A percentile compares a stretch with the other conserved stretches of the same genome.
Evolutionary conservation across 106 monocot species (phyloP).

Genomic region (Dioscorea zingiberensis): DNA sequence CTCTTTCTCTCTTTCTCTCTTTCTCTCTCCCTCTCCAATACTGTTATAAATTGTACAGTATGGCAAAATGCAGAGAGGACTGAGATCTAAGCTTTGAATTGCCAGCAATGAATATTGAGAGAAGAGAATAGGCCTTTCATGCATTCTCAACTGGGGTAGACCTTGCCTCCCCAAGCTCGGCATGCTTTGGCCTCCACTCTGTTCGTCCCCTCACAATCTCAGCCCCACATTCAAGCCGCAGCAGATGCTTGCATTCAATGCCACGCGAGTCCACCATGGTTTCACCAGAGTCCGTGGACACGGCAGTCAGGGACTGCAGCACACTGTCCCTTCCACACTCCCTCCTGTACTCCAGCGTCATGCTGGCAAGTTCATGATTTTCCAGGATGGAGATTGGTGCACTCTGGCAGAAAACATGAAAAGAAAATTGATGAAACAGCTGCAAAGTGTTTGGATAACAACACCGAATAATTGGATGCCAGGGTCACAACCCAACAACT

Average conservation of each 20-base stretch:
- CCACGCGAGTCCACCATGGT: constrained; percentile 3
- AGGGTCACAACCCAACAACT: too few relatives aligned
- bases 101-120: too few relatives aligned
- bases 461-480: too few relatives aligned
- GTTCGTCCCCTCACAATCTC: constrained; percentile 75
- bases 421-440: too few relatives aligned
- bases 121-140: too few relatives aligned
- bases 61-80: too few relatives aligned
- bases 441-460: too few relatives aligned
- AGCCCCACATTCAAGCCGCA: constrained; percentile 60
- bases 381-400: constrained; percentile 52
- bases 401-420: constrained; percentile 11
- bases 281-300: constrained; percentile 25
- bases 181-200: constrained; percentile 61
- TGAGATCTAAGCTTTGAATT: too few relatives aligned
- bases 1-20: too few relatives aligned
- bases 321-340: constrained; percentile 60
- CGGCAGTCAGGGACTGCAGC: constrained; percentile 68
- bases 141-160: neutral
- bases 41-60: too few relatives aligned
- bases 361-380: constrained; percentile 42
- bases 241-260: constrained; percentile 63
- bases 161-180: neutral
- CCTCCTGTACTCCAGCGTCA: constrained; percentile 59
- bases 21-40: too few relatives aligned